Percentiles rank a stretch among this genome's conserved stretches.
phyloP scores from a whole-genome alignment of 2,329 filamentous ascomycete species.

The Venturia asperata region DNA sequence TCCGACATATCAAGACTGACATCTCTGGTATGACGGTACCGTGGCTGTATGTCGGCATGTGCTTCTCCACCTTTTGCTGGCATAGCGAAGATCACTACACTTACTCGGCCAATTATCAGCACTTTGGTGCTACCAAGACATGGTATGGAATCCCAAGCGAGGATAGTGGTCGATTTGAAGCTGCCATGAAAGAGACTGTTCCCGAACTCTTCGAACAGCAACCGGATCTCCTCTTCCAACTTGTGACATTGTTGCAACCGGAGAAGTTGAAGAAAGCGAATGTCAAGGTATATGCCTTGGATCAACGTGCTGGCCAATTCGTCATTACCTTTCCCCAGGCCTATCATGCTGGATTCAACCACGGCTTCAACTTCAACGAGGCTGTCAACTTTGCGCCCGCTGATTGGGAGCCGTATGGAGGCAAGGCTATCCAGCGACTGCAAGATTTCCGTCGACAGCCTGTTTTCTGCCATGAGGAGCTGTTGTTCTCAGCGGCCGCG shows the following conservation, averaged over 20 bases:
- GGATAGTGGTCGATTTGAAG: conserved; percentile 90
- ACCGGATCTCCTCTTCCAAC: conserved; percentile 89
- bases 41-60: conserved; percentile 99
- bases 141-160: conserved; percentile 97
- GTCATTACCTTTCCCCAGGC: conserved; percentile 96
- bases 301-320: conserved; percentile 91
- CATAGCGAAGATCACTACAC: conserved; percentile 98
- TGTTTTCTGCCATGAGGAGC: conserved; percentile 94
- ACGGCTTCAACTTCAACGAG: conserved; percentile 97
- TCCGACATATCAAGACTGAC: conserved; percentile 95
- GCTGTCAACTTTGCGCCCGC: conserved; percentile 94
- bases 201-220: conserved; percentile 96
- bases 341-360: conserved; percentile 97
- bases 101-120: conserved; percentile 97
- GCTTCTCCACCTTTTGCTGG: conserved; percentile 99
- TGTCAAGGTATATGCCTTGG: conserved; percentile 87
- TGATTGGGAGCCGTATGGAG: conserved; percentile 92
- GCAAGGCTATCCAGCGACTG: conserved; percentile 76
- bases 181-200: conserved; percentile 89
- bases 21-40: conserved; percentile 99
- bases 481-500: conserved; percentile 82
- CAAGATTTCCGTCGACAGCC: conserved; percentile 85
- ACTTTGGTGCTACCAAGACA: conserved; percentile 95
- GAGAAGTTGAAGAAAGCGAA: conserved; percentile 90
- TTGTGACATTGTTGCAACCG: conserved; percentile 91